Base-by-base conservation (phyloP, 2,329 filamentous ascomycete species). In the Epichloe scottii region DNA sequence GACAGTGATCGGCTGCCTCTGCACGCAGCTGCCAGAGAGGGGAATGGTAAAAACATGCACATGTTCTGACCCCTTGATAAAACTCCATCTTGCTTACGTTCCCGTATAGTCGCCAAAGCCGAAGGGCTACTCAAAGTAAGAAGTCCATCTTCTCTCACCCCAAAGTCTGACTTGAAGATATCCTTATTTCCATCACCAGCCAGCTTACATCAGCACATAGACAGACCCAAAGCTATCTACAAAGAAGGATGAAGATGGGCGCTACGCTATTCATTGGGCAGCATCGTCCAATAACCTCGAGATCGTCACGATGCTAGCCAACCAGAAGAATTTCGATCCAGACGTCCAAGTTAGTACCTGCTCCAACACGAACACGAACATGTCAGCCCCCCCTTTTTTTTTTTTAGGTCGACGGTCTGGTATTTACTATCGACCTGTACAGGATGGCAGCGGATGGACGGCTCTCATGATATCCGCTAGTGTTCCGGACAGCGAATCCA, bases 261-360 rank as follows among this genome's bases (percentile, higher is more conserved):
- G 93, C 43, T 79, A 95, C 38, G 84, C 93, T 2, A 82, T 97
- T 52, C 93, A 98, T 73, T 98, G 93, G 93, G 91, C 93, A 0
- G 81, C 82, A 2, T 93, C 90, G 21, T 85, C 87, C 66, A 94
- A 93, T 64, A 84, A 82, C 58, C 69, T 84, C 6, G 78, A 83
- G 23, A 89, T 96, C 53, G 82, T 87, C 17, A 74, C 85, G 47
- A 65, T 91, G 19, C 74, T 97, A 4, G 76, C 85, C 2, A 76
- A 86, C 51, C 73, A 75, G 54, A 83, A 83, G 60, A 75, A 75
- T 53, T 95, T 96, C 62, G 89, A 97, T 63, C 79, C 87, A 0
- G 90, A 97, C 66, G 83, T 84, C 17, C 80, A 89, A 69, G 85
- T 88, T 63, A 50, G 55, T 41, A 30, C 10, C 30, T 30, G 30